phyloP scores from a whole-genome alignment of 495 filamentous ascomycete species.

The Cercophora samala region DNA sequence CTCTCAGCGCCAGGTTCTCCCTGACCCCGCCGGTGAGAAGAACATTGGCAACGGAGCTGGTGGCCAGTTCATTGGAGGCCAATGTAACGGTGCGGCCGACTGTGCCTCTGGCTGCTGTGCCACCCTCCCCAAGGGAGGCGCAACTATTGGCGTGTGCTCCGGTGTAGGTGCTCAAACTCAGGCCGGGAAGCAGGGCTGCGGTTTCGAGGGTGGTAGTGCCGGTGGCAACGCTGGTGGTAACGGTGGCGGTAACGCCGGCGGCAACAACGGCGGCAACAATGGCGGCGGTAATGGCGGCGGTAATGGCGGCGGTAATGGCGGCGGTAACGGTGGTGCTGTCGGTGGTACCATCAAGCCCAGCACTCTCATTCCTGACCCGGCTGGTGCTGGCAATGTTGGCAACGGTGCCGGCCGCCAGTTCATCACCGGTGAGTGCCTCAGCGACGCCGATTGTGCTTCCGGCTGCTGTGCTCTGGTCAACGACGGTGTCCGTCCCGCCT shows the following conservation, averaged over 20 bases:
- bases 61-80: conserved; percentile 44
- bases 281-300: neutral
- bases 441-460: conserved; percentile 31
- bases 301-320: conserved; percentile 7
- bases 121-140: conserved; percentile 25
- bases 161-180: conserved; percentile 29
- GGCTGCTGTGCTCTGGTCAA: conserved; percentile 28
- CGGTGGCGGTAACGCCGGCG: conserved; percentile 2
- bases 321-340: neutral
- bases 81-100: conserved; percentile 41
- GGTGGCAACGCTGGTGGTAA: neutral
- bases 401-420: conserved; percentile 28
- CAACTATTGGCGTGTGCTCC: conserved; percentile 37
- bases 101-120: conserved; percentile 43
- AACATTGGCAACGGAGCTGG: conserved; percentile 42
- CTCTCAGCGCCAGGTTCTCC: conserved; percentile 42
- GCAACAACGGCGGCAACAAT: neutral
- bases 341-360: conserved; percentile 17
- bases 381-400: conserved; percentile 26
- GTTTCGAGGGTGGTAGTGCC: conserved; percentile 22
- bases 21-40: conserved; percentile 34
- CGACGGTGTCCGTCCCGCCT: conserved; percentile 24
- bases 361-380: conserved; percentile 25
- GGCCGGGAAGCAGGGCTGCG: conserved; percentile 35
- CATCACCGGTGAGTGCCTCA: conserved; percentile 28